phyloP scores from a whole-genome alignment of 352 stramenopile species.

The Globisporangium rhizosaccharum region DNA sequence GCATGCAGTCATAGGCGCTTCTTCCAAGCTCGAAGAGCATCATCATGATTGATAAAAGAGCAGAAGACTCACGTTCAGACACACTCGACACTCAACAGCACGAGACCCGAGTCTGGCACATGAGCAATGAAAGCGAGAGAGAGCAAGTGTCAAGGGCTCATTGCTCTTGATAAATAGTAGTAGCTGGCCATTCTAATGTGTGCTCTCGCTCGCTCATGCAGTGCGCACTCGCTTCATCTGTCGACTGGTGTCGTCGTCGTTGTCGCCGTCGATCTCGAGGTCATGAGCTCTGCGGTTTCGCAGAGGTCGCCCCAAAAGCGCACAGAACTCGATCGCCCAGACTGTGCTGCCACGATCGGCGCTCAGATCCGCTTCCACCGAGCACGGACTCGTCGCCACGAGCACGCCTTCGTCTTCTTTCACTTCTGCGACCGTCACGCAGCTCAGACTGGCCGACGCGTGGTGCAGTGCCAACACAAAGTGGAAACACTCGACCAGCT shows the following conservation, averaged over 20 bases:
- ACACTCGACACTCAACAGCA: too few relatives aligned
- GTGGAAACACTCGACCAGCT: slow-evolving; percentile 9
- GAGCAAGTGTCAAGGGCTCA: too few relatives aligned
- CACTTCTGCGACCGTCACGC: slow-evolving; percentile 1
- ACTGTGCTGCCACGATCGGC: slow-evolving; percentile 3
- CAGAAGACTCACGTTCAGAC: too few relatives aligned
- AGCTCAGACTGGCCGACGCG: not conserved
- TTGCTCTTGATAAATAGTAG: too few relatives aligned
- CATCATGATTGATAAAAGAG: too few relatives aligned
- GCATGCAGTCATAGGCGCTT: too few relatives aligned
- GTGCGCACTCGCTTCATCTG: not conserved
- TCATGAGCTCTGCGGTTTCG: not conserved
- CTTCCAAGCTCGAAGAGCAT: too few relatives aligned
- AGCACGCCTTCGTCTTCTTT: slow-evolving; percentile 8
- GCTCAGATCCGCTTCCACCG: slow-evolving; percentile 4
- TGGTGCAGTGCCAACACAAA: slow-evolving; percentile 7
- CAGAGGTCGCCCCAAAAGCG: not conserved
- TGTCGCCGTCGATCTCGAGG: not conserved
- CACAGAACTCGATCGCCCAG: slow-evolving; percentile 8
- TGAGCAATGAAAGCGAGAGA: too few relatives aligned
- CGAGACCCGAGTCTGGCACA: too few relatives aligned
- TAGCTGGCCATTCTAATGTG: too few relatives aligned
- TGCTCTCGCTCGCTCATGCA: not conserved
- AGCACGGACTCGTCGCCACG: slow-evolving; percentile 8
- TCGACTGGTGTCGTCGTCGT: not conserved